Conservation (phyloP, 2,329 filamentous ascomycete species). For the Colletotrichum navitas region DNA sequence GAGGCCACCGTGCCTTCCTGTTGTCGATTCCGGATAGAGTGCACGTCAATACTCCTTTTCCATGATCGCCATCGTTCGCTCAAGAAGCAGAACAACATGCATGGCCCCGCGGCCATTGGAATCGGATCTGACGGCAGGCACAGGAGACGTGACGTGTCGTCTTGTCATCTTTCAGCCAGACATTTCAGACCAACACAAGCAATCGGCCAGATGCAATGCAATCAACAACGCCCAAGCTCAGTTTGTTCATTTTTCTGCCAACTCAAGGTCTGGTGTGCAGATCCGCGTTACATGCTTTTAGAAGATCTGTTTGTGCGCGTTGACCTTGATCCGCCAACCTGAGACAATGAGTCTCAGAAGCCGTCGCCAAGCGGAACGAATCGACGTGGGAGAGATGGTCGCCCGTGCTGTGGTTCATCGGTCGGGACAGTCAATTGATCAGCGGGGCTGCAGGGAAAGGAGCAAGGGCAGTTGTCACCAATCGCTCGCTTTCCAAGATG, state of each 20-base stretch:
- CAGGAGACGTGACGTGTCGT: not conserved
- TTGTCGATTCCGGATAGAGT: not conserved
- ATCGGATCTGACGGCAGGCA: not conserved
- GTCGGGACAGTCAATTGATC: constrained; percentile 12
- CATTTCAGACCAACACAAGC: not conserved
- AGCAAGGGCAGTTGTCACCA: not conserved
- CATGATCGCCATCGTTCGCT: not conserved
- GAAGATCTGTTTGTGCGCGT: not conserved
- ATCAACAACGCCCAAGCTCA: not conserved
- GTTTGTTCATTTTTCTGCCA: not conserved
- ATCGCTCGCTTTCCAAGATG: constrained; percentile 3
- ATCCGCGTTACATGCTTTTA: not conserved
- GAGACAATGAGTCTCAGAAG: not conserved
- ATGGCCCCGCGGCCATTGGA: not conserved
- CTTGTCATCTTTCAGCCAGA: not conserved
- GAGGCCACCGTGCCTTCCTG: not conserved
- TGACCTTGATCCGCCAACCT: not conserved
- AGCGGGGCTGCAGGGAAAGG: not conserved
- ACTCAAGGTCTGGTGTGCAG: not conserved
- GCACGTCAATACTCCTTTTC: not conserved
- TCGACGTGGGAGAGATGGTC: not conserved
- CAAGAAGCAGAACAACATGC: not conserved
- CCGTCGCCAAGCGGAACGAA: constrained; percentile 10
- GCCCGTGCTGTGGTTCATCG: constrained; percentile 3
- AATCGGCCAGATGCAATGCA: not conserved